Conservation (phyloP, 352 stramenopile species). For the Globisporangium iwayamae region DNA sequence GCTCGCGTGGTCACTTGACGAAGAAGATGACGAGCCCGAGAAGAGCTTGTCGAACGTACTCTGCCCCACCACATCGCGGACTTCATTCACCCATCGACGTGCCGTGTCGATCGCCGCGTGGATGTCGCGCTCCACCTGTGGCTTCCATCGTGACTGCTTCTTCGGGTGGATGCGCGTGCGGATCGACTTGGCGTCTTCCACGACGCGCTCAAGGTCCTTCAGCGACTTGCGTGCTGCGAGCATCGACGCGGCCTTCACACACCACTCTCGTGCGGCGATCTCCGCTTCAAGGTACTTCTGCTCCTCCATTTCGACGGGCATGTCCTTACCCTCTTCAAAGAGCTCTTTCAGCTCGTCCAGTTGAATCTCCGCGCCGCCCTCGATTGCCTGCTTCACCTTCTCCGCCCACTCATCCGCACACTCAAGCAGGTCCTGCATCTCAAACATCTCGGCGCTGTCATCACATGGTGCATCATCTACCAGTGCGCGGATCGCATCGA, state of each 20-base stretch:
- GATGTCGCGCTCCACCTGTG: constrained; percentile 79
- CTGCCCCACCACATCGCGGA: constrained; percentile 62
- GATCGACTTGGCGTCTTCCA: constrained; percentile 66
- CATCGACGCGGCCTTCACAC: constrained; percentile 43
- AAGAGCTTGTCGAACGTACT: constrained; percentile 67
- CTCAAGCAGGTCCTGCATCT: constrained; percentile 88
- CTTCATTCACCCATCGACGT: constrained; percentile 72
- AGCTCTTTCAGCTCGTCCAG: constrained; percentile 75
- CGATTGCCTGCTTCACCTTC: constrained; percentile 77
- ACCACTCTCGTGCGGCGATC: constrained; percentile 80
- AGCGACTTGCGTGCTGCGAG: constrained; percentile 58
- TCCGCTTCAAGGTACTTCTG: constrained; percentile 74
- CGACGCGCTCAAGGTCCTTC: constrained; percentile 55
- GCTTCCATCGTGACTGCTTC: constrained; percentile 81
- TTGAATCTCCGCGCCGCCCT: constrained; percentile 61
- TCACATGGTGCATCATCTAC: constrained; percentile 86
- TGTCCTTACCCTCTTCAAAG: constrained; percentile 73
- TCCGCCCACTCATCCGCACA: constrained; percentile 83
- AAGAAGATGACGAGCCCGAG: constrained; percentile 19
- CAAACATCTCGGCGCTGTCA: constrained; percentile 82
- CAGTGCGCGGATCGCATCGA: constrained; percentile 72
- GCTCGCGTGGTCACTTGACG: constrained; percentile 10
- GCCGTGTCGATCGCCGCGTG: constrained; percentile 59
- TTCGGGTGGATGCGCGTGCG: constrained; percentile 66
- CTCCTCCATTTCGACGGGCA: constrained; percentile 89